Conservation (phyloP, 148 eudicot species). For the Oxyria digyna region DNA sequence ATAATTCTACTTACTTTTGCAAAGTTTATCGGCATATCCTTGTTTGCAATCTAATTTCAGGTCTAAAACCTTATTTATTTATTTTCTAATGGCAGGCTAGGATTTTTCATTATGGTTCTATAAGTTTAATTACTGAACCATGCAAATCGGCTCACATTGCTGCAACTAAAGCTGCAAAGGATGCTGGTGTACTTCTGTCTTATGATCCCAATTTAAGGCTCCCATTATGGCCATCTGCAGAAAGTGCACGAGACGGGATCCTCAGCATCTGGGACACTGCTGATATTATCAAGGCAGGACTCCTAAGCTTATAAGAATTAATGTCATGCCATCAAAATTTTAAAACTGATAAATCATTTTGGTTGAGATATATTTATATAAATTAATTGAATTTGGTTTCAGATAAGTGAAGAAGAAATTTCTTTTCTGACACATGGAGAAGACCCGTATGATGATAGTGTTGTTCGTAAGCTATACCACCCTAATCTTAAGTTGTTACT, state of each 20-base stretch:
- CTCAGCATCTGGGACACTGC: conserved; percentile 93
- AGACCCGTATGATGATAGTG: conserved; percentile 85
- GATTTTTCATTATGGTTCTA: conserved; percentile 90
- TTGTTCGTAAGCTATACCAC: conserved; percentile 85
- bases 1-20: not conserved
- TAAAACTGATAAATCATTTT: not conserved
- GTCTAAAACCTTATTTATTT: not conserved
- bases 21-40: not conserved
- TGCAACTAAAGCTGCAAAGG: conserved; percentile 80
- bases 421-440: conserved; percentile 78
- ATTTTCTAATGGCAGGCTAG: conserved; percentile 45
- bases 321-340: not conserved
- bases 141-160: conserved; percentile 92
- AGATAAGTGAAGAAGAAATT: conserved; percentile 96
- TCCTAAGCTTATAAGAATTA: not conserved
- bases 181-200: conserved; percentile 83
- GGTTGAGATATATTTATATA: not conserved
- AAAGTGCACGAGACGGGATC: conserved; percentile 86
- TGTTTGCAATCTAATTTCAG: not conserved
- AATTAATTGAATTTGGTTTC: not conserved
- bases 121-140: conserved; percentile 92
- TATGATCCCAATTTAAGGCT: conserved; percentile 98
- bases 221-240: conserved; percentile 89
- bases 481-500: conserved; percentile 75
- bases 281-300: conserved; percentile 78